Base-by-base conservation (phyloP, 345 rosid genomes). In the Triadica sebifera region DNA sequence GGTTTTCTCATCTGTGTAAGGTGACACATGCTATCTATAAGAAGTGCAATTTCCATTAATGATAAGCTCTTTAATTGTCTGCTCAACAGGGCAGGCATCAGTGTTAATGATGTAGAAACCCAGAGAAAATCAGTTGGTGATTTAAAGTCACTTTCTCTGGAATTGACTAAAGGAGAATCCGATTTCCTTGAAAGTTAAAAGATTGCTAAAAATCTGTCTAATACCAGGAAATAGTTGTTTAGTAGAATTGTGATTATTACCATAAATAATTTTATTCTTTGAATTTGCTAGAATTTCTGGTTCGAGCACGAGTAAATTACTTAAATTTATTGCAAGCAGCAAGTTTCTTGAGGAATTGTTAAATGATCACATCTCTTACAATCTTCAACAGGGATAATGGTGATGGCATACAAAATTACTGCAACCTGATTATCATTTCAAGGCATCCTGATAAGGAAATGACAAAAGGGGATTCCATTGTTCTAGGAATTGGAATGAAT, bases 391-490 rank as follows among this genome's bases (percentile, higher is more conserved):
- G 87, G 78, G 80, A 81, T 47, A 77, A 62, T 73, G 77, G 69
- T n/a, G n/a, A n/a, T 73, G 69, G 69, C 47, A 67, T 29, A 29
- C 84, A 77, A 67, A 76, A 72, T 77, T 77, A 41, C 65, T 49
- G 75, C 76, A 85, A 80, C 73, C 69, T 67, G 20, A 64, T 67
- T 75, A 81, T 75, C 75, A 71, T 67, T 72, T 68, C 78, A 70
- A 84, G 74, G 67, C 58, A 66, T 72, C 82, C 84, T 70, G 83
- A 84, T 66, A 82, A 81, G 65, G 80, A 69, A 73, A 70, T 77
- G 12, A 70, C 73, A 41, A 79, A 80, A 70, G 87, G 63, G 77
- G 81, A 77, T 67, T 65, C 88, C 78, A 50, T 74, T 74, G 70
- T 76, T 64, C 80, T 69, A 63, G 82, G 81, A 79, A 73, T 52